A percentile compares a stretch with the other conserved stretches of the same genome.
These are phyloP conservation scores for Aspergillus transmontanensis DNA, from an alignment of 2,329 filamentous ascomycete species.

Conservation along the genomic window DNA sequence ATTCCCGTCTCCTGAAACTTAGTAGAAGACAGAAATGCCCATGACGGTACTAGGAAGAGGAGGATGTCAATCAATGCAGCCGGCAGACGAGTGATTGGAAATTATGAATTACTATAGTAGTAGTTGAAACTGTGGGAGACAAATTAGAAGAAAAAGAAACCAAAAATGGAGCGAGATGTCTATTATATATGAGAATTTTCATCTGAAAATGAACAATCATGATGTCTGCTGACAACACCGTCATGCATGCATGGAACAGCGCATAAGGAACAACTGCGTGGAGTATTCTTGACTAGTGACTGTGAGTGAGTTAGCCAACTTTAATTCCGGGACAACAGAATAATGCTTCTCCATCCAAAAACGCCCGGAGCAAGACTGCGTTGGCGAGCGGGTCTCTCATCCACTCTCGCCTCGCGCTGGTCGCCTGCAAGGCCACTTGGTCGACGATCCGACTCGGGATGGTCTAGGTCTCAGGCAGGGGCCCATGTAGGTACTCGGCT, in stretches of 20 bases:
- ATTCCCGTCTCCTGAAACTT: conserved; percentile 16
- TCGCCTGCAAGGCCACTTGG: conserved; percentile 30
- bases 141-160: neutral
- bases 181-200: conserved; percentile 8
- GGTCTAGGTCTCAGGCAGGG: conserved; percentile 16
- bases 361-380: conserved; percentile 15
- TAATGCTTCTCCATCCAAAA: conserved; percentile 14
- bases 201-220: conserved; percentile 2
- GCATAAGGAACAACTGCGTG: conserved; percentile 23
- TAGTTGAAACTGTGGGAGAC: neutral
- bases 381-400: conserved; percentile 27
- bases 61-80: neutral
- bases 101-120: neutral
- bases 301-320: conserved; percentile 21
- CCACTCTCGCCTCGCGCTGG: conserved; percentile 27
- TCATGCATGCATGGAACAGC: conserved; percentile 26
- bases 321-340: conserved; percentile 20
- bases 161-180: neutral
- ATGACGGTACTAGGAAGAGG: conserved; percentile 6
- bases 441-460: conserved; percentile 17
- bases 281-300: conserved; percentile 14
- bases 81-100: neutral
- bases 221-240: conserved; percentile 17
- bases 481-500: conserved; percentile 23
- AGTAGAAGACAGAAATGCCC: conserved; percentile 11